Evolutionary conservation across 805 yeast species (phyloP), one percentile per base, ranked within the genome.

Genomic region (Ascoidea asiatica): DNA sequence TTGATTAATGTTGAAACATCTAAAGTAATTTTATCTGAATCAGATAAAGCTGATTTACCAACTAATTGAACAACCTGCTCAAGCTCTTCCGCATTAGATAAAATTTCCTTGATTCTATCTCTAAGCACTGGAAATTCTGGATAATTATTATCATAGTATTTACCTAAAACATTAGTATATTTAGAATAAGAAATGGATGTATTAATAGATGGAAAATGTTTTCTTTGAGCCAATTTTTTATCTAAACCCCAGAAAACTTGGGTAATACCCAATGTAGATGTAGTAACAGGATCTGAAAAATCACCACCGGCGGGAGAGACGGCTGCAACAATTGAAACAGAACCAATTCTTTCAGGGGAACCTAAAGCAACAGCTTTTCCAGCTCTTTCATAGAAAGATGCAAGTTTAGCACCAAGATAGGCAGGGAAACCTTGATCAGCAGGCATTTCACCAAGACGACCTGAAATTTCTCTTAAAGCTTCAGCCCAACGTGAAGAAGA

Each of bases 401-500:
- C 97, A 58, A 92, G 77, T 64, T 92, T 92, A 44, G 99, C 96
- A 72, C 98, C 98, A 64, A 92, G 75, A 65, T 92, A 92, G 43
- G 99, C 99, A 50, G 99, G 99, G 92, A 89, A 92, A 74, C 99
- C 99, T 74, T 94, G 98, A 70, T 92, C 99, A 50, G 99, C 99
- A 63, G 99, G 99, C 99, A 92, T 92, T 75, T 92, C 99, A 70
- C 98, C 99, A 65, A 92, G 75, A 77, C 99, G 95, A 77, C 99
- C 99, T 44, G 97, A 89, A 64, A 92, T 83, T 77, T 92, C 99
- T 81, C 99, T 89, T 63, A 92, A 76, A 50, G 99, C 99, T 73
- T 92, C 99, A 40, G 99, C 99, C 99, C 99, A 92, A 75, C 99
- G 89, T 29, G 97, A 89, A 33, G 97, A 90, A 5, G 98, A 92